A percentile compares a stretch with the other conserved stretches of the same genome.
Conservation (phyloP, 495 filamentous ascomycete species). For the Tirmania nivea region DNA sequence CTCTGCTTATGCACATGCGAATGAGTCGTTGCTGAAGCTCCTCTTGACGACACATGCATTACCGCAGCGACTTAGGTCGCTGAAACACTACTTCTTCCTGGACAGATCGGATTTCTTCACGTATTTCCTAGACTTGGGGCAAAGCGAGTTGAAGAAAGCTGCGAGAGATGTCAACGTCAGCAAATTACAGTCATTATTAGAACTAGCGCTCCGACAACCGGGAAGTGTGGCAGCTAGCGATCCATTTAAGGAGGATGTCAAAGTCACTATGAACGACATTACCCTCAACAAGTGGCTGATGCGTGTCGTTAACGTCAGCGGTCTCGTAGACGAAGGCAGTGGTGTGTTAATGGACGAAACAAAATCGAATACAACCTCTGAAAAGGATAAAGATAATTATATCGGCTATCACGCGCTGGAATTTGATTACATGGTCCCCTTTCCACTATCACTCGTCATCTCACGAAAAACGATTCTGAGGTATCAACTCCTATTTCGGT, state of each 20-base stretch:
- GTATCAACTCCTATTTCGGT: constrained; percentile 89
- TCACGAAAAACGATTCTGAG: constrained; percentile 86
- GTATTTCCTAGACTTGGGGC: constrained; percentile 79
- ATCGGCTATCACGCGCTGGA: constrained; percentile 77
- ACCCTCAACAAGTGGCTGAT: constrained; percentile 81
- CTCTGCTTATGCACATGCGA: constrained; percentile 81
- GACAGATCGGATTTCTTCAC: constrained; percentile 95
- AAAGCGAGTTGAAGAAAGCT: constrained; percentile 72
- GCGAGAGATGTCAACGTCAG: constrained; percentile 70
- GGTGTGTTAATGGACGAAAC: constrained; percentile 18
- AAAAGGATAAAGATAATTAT: constrained; percentile 65
- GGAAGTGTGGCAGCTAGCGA: constrained; percentile 85
- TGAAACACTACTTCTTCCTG: constrained; percentile 98
- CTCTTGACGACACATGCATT: constrained; percentile 83
- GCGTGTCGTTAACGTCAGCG: constrained; percentile 84
- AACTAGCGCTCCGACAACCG: constrained; percentile 82
- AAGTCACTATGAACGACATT: constrained; percentile 88
- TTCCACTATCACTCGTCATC: constrained; percentile 90
- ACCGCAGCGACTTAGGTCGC: constrained; percentile 59
- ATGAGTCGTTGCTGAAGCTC: constrained; percentile 75
- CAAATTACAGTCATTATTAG: constrained; percentile 83
- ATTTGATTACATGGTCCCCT: constrained; percentile 83
- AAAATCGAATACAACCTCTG: constrained; percentile 16
- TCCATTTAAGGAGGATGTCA: constrained; percentile 94
- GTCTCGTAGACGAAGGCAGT: constrained; percentile 70